Evolutionary conservation across 208 protist species (phyloP).

Genomic region (Leishmania tarentolae): DNA sequence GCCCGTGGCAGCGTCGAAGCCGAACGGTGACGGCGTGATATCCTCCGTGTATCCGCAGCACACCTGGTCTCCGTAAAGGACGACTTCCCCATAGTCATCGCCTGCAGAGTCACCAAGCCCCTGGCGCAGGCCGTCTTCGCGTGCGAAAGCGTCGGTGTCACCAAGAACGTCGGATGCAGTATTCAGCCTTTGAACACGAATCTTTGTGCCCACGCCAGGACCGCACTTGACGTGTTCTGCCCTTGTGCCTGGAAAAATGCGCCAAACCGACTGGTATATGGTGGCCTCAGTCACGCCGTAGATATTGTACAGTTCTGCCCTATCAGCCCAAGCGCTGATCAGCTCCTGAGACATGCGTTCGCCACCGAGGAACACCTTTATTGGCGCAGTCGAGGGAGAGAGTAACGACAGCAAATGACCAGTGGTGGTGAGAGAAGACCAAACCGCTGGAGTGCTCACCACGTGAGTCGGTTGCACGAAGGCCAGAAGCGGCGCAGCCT

Average conservation of each 20-base stretch:
- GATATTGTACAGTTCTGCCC: slow-evolving; percentile 58
- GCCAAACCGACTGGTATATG: slow-evolving; percentile 52
- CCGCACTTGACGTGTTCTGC: slow-evolving; percentile 40
- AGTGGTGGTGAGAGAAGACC: slow-evolving; percentile 17
- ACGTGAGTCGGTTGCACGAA: slow-evolving; percentile 43
- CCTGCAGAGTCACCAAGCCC: not conserved
- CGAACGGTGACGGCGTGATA: slow-evolving; percentile 18
- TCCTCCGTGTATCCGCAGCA: slow-evolving; percentile 51
- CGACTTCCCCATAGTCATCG: slow-evolving; percentile 37
- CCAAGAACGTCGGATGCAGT: not conserved
- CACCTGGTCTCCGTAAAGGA: slow-evolving; percentile 52
- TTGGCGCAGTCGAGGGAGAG: not conserved
- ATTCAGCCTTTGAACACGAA: slow-evolving; percentile 21
- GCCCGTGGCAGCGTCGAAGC: slow-evolving; percentile 3
- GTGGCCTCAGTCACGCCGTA: slow-evolving; percentile 76
- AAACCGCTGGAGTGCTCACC: slow-evolving; percentile 54
- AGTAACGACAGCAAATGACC: not conserved
- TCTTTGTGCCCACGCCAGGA: slow-evolving; percentile 24
- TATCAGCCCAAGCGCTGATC: slow-evolving; percentile 34
- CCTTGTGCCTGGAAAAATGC: slow-evolving; percentile 21
- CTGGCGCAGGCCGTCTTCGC: not conserved
- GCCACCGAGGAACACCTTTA: slow-evolving; percentile 56
- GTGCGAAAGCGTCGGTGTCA: not conserved
- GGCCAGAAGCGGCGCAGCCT: slow-evolving; percentile 20
- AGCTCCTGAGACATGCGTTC: slow-evolving; percentile 46